Evolutionary conservation across 495 filamentous ascomycete genomes (phyloP).

Genomic region (Durotheca rogersii): DNA sequence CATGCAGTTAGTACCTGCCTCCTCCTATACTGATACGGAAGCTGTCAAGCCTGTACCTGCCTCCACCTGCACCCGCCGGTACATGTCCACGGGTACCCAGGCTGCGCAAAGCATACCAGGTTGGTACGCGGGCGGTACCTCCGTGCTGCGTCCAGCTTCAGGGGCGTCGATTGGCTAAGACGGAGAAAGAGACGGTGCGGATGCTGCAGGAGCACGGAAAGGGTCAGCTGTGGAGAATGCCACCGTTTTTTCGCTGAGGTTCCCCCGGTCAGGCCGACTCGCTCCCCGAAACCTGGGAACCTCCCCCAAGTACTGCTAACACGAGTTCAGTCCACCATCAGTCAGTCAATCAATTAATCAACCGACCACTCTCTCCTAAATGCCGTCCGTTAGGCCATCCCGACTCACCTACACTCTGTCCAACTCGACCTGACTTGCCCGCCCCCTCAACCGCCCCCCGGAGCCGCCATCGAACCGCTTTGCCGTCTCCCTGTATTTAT

Average conservation of each 20-base stretch:
- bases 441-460: constrained; percentile 7
- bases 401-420: constrained; percentile 17
- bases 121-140: too few species aligned
- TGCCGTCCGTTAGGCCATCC: background rate
- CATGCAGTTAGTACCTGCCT: too few species aligned
- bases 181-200: constrained; percentile 34
- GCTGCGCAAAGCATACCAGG: too few species aligned
- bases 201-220: constrained; percentile 25
- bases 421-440: constrained; percentile 3
- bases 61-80: too few species aligned
- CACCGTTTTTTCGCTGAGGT: constrained; percentile 3
- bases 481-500: constrained; percentile 3
- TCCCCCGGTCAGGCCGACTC: background rate
- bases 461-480: constrained; percentile 9
- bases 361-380: constrained; percentile 5
- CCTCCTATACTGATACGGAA: too few species aligned
- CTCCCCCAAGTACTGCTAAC: too few species aligned
- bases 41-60: too few species aligned
- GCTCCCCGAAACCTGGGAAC: too few species aligned
- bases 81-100: too few species aligned
- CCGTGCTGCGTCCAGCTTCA: too few species aligned
- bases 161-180: constrained; percentile 22
- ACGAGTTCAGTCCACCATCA: too few species aligned
- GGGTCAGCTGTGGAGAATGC: constrained; percentile 29
- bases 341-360: too few species aligned